Base-by-base conservation (phyloP, 306 rosid species). In the Citrullus colocynthis region DNA sequence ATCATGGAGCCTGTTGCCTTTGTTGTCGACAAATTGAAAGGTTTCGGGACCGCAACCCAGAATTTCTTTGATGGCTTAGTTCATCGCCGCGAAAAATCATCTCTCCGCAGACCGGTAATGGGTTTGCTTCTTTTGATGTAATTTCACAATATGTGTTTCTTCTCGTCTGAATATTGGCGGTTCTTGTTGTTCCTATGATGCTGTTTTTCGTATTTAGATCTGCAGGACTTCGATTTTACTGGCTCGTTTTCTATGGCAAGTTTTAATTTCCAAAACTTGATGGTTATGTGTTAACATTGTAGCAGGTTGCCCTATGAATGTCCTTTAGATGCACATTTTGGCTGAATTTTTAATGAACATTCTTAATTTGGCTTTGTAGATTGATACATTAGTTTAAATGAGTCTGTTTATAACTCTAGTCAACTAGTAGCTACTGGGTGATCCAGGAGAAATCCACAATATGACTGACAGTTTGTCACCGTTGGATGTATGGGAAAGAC, bases 21-120 rank as follows among this genome's bases (percentile, higher is more conserved):
- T 12, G 86, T 83, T 21, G 64, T 71, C 12, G 88, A 88, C 77
- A 89, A 89, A 61, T 45, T 87, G 30, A 85, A 81, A 80, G 86
- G 78, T 54, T 81, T 89, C 24, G 87, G 84, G 1, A 85, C 85
- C 78, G 90, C 90, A 66, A 76, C 89, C 82, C 93, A 87, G 3
- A 84, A 85, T 64, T 82, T 87, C 56, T 54, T 93, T 8, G 85
- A 83, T 56, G 55, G 66, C 73, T 74, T 91, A 80, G 37, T 89
- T 74, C 85, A 73, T 65, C 80, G 81, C 44, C 88, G 79, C 4
- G 78, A 74, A 18, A 48, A 45, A 12, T 81, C 91, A 17, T 48
- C 81, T 57, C 87, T 83, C 32, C 89, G 93, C 58, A 83, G 83
- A 83, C 96, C 97, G 85, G 98, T 93, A 89, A 65, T 55, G 30